These are phyloP conservation scores for Flaveria floridana DNA, from an alignment of 140 eudicot genomes.

Conservation along the genomic window DNA sequence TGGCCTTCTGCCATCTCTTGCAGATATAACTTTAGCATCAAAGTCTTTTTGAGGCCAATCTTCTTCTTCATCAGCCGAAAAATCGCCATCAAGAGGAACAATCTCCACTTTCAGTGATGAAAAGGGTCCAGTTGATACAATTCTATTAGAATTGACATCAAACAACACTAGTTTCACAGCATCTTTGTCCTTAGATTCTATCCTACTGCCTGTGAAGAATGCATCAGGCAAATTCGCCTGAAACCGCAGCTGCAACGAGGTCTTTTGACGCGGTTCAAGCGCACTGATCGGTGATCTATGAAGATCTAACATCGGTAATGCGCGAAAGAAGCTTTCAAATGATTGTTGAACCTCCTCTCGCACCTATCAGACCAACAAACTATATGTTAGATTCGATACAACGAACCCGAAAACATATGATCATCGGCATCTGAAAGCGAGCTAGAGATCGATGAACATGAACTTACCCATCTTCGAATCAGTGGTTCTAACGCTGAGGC, in stretches of 20 bases:
- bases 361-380: slow-evolving; percentile 42
- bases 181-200: slow-evolving; percentile 39
- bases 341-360: slow-evolving; percentile 49
- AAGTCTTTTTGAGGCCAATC: slow-evolving; percentile 60
- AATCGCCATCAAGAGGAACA: slow-evolving; percentile 63
- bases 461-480: slow-evolving; percentile 48
- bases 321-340: slow-evolving; percentile 26
- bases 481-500: slow-evolving; percentile 42
- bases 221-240: slow-evolving; percentile 43
- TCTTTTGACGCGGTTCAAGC: slow-evolving; percentile 34
- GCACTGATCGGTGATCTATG: slow-evolving; percentile 37
- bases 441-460: background rate
- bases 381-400: background rate
- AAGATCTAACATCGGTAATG: slow-evolving; percentile 39
- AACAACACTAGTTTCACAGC: slow-evolving; percentile 45
- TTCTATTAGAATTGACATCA: slow-evolving; percentile 39
- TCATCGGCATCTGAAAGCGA: background rate
- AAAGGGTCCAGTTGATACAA: slow-evolving; percentile 51
- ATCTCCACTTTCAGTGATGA: slow-evolving; percentile 59
- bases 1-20: slow-evolving; percentile 79
- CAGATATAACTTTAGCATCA: slow-evolving; percentile 40
- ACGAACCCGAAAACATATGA: background rate
- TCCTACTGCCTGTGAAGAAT: slow-evolving; percentile 51
- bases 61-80: slow-evolving; percentile 42
- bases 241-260: slow-evolving; percentile 54